Evolutionary conservation across 2,329 filamentous ascomycete genomes (phyloP), one percentile per base, ranked within the genome.

Genomic region (Paradendryphiella salina): DNA sequence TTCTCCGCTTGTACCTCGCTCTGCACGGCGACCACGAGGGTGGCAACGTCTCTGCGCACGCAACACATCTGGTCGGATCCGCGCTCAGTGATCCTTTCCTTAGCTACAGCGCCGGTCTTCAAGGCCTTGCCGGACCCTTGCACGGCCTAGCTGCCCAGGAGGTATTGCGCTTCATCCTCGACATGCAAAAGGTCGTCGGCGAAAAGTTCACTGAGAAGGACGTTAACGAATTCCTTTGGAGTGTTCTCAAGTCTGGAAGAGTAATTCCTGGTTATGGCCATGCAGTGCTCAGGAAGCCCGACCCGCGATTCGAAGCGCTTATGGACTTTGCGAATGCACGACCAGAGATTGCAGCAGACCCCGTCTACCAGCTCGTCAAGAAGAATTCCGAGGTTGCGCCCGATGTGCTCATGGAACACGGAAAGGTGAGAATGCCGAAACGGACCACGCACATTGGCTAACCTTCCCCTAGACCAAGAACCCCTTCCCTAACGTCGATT

Each of bases 21-120:
- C 87, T 99, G 4, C 94, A 99, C 76, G 94, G 94, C 57, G 94
- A 99, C 76, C 94, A 99, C 77, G 94, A 99, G 77, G 94, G 94
- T 56, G 94, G 94, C 51, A 99, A 99, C 66, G 94, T 99, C 57
- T 96, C 92, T 32, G 94, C 94, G 0, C 94, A 99, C 73, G 79
- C 94, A 21, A 97, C 94, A 6, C 94, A 99, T 75, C 81, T 99
- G 32, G 94, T 99, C 48, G 94, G 94, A 44, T 95, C 89, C 64
- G 94, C 94, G 15, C 85, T 99, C 49, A 94, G 89, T 67, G 94
- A 97, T 67, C 90, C 93, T 4, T 97, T 94, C 83, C 83, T 99
- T 58, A 94, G 90, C 69, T 97, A 97, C 81, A 94, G 89, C 63
- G 94, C 94, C 50, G 94, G 94, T 73, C 85, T 99, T 4, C 90